A percentile compares a stretch with the other conserved stretches of the same genome.
Evolutionary conservation across 1,284 basidiomycete species (phyloP).

Genomic region (Polyporus tsugae): DNA sequence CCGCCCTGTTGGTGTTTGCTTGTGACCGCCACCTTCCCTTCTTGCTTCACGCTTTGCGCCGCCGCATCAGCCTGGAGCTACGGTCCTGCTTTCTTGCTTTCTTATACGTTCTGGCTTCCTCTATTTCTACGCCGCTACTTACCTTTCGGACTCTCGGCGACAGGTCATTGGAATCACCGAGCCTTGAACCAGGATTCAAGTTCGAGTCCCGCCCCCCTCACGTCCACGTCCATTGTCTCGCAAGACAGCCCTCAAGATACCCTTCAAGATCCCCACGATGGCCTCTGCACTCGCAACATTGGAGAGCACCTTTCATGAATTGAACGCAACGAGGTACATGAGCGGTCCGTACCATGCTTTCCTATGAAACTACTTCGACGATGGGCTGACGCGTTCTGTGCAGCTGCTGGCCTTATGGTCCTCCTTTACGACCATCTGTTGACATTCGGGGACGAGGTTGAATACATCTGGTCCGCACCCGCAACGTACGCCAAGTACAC

Average conservation of each 20-base stretch:
- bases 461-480: constrained; percentile 54
- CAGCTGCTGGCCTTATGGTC: constrained; percentile 42
- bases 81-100: background rate
- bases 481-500: constrained; percentile 50
- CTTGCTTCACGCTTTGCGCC: background rate
- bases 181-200: constrained; percentile 5
- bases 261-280: constrained; percentile 13
- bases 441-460: constrained; percentile 54
- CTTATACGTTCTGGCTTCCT: background rate
- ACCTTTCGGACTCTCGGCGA: constrained; percentile 12
- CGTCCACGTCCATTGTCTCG: background rate
- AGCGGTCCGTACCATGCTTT: constrained; percentile 21
- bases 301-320: constrained; percentile 18
- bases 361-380: too few relatives aligned
- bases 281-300: background rate
- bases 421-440: constrained; percentile 59
- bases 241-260: constrained; percentile 20
- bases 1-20: background rate
- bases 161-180: constrained; percentile 27
- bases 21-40: constrained; percentile 1
- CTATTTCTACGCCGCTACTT: background rate
- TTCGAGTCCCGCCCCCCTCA: background rate
- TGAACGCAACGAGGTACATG: constrained; percentile 29
- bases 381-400: background rate
- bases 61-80: background rate